phyloP scores from a whole-genome alignment of 176 grass and related monocot species.

The Aegilops longissima region DNA sequence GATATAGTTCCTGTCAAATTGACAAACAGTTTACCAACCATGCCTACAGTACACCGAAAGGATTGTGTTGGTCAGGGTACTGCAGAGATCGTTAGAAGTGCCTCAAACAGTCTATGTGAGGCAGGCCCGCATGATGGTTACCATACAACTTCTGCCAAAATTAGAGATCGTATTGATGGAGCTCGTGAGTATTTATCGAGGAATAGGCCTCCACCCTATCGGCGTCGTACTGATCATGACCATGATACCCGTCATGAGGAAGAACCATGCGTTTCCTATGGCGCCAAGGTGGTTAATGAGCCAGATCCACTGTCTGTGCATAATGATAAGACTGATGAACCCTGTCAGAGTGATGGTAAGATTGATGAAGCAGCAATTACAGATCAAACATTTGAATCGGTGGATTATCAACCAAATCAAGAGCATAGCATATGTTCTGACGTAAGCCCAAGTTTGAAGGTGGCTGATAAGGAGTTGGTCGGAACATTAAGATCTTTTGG shows the following conservation, averaged over 20 bases:
- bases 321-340: slow-evolving; percentile 34
- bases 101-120: slow-evolving; percentile 31
- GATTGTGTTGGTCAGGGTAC: slow-evolving; percentile 22
- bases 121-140: background rate
- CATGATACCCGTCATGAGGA: slow-evolving; percentile 39
- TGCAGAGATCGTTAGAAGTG: slow-evolving; percentile 18
- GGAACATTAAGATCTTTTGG: slow-evolving; percentile 68
- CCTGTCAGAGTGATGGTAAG: background rate
- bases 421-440: slow-evolving; percentile 22
- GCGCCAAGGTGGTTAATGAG: slow-evolving; percentile 26
- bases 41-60: slow-evolving; percentile 26
- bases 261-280: slow-evolving; percentile 25
- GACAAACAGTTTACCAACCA: background rate
- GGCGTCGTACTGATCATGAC: slow-evolving; percentile 30
- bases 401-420: slow-evolving; percentile 21
- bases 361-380: slow-evolving; percentile 29
- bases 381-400: slow-evolving; percentile 28
- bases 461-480: slow-evolving; percentile 50
- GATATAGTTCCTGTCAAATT: slow-evolving; percentile 27
- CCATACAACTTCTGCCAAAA: slow-evolving; percentile 31
- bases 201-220: slow-evolving; percentile 29
- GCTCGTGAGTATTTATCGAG: slow-evolving; percentile 38
- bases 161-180: slow-evolving; percentile 28
- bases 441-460: slow-evolving; percentile 35
- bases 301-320: slow-evolving; percentile 28